A percentile compares a stretch with the other conserved stretches of the same genome.
Conservation (phyloP, 2,329 filamentous ascomycete species). For the Curvularia lunata region DNA sequence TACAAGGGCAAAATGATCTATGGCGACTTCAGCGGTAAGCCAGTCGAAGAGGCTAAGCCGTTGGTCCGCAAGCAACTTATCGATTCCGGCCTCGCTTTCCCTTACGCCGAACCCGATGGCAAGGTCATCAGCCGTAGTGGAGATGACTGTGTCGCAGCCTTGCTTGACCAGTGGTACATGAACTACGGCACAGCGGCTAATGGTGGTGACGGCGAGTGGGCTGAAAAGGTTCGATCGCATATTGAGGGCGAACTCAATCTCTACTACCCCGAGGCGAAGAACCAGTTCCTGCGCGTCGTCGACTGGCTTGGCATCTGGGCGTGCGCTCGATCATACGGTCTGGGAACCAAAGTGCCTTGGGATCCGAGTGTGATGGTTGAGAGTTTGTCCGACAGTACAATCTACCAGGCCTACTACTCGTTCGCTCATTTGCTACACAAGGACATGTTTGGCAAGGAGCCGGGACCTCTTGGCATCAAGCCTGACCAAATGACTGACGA, state of each 20-base stretch:
- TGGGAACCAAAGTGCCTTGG: slow-evolving; percentile 95
- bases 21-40: slow-evolving; percentile 85
- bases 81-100: slow-evolving; percentile 79
- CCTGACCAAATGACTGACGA: slow-evolving; percentile 92
- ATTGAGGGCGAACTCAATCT: slow-evolving; percentile 71
- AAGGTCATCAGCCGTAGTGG: slow-evolving; percentile 85
- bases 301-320: slow-evolving; percentile 90
- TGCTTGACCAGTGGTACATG: slow-evolving; percentile 97
- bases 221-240: slow-evolving; percentile 63
- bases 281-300: slow-evolving; percentile 78
- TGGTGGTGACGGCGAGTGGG: slow-evolving; percentile 80
- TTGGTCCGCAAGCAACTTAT: slow-evolving; percentile 82
- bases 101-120: slow-evolving; percentile 91
- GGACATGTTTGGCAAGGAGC: slow-evolving; percentile 78
- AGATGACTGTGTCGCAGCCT: slow-evolving; percentile 90
- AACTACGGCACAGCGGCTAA: slow-evolving; percentile 75
- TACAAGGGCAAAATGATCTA: slow-evolving; percentile 92
- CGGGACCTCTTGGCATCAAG: slow-evolving; percentile 58
- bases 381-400: slow-evolving; percentile 86
- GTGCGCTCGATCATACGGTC: slow-evolving; percentile 86
- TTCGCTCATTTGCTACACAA: slow-evolving; percentile 72
- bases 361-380: slow-evolving; percentile 90
- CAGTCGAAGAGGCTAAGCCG: slow-evolving; percentile 85
- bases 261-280: slow-evolving; percentile 67
- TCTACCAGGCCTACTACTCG: slow-evolving; percentile 81